Base-by-base conservation (phyloP, 2,329 filamentous ascomycete species). In the Chrysoporthe deuterocubensis region DNA sequence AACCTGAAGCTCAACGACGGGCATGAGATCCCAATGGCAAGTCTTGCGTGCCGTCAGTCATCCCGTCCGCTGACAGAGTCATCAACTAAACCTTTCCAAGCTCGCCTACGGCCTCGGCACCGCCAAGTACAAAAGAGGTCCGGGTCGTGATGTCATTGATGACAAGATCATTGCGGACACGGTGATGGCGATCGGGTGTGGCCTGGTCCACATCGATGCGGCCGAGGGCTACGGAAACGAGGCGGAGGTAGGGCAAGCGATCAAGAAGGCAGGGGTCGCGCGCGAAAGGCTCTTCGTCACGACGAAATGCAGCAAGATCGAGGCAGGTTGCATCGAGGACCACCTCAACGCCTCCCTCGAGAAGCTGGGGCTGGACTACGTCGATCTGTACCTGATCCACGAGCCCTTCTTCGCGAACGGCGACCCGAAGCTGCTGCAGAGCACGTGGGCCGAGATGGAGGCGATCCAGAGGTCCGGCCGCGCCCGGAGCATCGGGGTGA, bases 51-150 rank as follows among this genome's bases (percentile, higher is more conserved):
- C 5, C 7, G 14, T 52, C n/a, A 26, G 26, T 21, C 11, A 8
- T 32, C 6, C 44, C 44, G 7, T 48, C 44, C 44, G 14, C 3
- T 5, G n/a, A 48, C 6, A n/a, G 18, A n/a, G 44, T 48, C 44
- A 8, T 48, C 6, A 50, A 11, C 66, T 69, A 13, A 3, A 18
- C 50, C 14, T 26, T 59, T 2, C 48, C 43, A 37, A 91, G 89
- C 80, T 94, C 21, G 89, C 84, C 52, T 94, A 92, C 73, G 92
- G 92, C 34, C 86, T 92, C 4, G 91, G 92, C 54, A 92, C 91
- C 0, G 90, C 90, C 56, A 80, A 82, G 34, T 89, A 82, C 78
- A 92, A 86, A 75, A 86, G 86, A 72, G 76, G 76, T 4, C 82
- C 63, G 42, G 40, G 32, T 5, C 14, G n/a, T 9, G 81, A 77